A percentile compares a stretch with the other conserved stretches of the same genome.
These are phyloP conservation scores for Ochetophila trinervis DNA, from an alignment of 306 rosid species.

Conservation along the genomic window DNA sequence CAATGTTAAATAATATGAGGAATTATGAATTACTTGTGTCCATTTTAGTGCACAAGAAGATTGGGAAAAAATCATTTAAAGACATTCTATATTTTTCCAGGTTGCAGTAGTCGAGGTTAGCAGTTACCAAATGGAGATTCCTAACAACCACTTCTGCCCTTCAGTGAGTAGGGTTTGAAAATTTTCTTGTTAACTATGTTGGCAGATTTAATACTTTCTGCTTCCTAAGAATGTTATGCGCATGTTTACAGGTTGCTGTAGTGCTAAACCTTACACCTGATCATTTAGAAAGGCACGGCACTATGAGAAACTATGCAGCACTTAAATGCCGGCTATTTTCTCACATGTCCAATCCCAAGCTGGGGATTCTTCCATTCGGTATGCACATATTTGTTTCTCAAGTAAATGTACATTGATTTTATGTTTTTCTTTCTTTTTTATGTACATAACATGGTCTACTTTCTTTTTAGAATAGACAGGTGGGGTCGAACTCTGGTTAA, in stretches of 20 bases:
- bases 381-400: background rate
- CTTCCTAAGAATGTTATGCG: background rate
- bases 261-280: constrained; percentile 38
- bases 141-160: constrained; percentile 32
- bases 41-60: background rate
- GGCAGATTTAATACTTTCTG: background rate
- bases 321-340: constrained; percentile 26
- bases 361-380: constrained; percentile 32
- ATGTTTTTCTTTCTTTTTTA: no score
- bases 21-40: constrained; percentile 5
- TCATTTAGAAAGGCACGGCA: constrained; percentile 36
- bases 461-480: no score
- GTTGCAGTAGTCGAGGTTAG: constrained; percentile 38
- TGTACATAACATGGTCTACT: no score
- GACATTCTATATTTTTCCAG: constrained; percentile 10
- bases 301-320: constrained; percentile 28
- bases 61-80: background rate
- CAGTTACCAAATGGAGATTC: constrained; percentile 37
- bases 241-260: constrained; percentile 25
- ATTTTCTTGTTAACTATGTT: background rate
- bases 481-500: no score
- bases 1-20: no score
- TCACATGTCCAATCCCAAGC: constrained; percentile 25
- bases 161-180: constrained; percentile 23
- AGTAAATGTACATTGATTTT: no score